phyloP scores from a whole-genome alignment of 176 grass and related monocot genomes.

The Ensete ventricosum region DNA sequence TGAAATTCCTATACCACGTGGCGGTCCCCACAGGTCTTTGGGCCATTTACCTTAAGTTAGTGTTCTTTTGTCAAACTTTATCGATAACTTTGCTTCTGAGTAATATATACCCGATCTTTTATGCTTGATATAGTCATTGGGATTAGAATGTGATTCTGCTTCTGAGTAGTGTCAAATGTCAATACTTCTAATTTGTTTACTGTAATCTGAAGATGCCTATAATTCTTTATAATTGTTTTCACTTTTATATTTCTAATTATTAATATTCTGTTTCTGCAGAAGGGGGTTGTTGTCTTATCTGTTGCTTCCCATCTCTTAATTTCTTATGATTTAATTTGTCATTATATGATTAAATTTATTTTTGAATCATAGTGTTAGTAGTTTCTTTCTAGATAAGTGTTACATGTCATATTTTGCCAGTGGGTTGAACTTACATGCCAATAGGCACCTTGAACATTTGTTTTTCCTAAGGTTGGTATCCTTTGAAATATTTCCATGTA shows the following conservation, averaged over 20 bases:
- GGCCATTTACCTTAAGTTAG: conserved; percentile 5
- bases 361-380: not conserved
- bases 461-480: too few relatives aligned
- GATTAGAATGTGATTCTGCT: not conserved
- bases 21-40: conserved; percentile 79
- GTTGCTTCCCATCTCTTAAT: not conserved
- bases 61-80: not conserved
- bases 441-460: too few relatives aligned
- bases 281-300: not conserved
- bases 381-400: too few relatives aligned
- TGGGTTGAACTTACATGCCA: too few relatives aligned
- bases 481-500: too few relatives aligned
- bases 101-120: not conserved
- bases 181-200: not conserved
- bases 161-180: not conserved
- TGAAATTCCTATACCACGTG: conserved; percentile 84
- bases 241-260: not conserved
- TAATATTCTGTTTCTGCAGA: not conserved
- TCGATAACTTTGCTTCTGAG: not conserved
- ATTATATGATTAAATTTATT: not conserved
- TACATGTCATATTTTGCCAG: too few relatives aligned
- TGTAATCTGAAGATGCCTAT: not conserved
- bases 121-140: not conserved
- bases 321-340: not conserved
- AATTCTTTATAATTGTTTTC: not conserved